A percentile compares a stretch with the other conserved stretches of the same genome.
Evolutionary conservation across 1,284 basidiomycete genomes (phyloP).

Genomic region (Leccinum subfulvum): DNA sequence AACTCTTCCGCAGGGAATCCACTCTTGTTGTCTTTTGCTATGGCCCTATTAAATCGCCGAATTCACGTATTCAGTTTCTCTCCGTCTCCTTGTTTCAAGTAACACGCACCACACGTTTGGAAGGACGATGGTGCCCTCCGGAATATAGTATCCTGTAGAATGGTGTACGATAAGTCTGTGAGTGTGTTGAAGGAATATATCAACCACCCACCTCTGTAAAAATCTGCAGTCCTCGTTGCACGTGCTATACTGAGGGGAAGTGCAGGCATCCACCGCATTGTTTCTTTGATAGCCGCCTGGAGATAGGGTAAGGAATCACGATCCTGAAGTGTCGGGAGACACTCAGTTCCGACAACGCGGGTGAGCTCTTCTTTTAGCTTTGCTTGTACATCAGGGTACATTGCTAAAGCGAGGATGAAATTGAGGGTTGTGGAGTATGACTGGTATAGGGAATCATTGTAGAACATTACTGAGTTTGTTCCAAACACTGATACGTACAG

Average conservation of each 20-base stretch:
- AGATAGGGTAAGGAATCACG: constrained; percentile 33
- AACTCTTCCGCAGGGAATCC: constrained; percentile 22
- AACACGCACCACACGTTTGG: constrained; percentile 35
- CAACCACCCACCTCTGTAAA: constrained; percentile 11
- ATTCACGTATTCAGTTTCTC: background rate
- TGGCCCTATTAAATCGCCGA: constrained; percentile 13
- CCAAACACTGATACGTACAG: constrained; percentile 8
- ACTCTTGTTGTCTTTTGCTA: constrained; percentile 20
- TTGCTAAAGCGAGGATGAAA: constrained; percentile 29
- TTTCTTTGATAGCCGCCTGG: constrained; percentile 32
- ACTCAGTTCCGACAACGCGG: constrained; percentile 21
- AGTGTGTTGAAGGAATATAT: background rate
- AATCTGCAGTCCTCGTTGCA: constrained; percentile 10
- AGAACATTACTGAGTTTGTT: background rate
- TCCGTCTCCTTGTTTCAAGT: background rate
- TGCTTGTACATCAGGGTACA: constrained; percentile 23
- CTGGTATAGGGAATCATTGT: constrained; percentile 10
- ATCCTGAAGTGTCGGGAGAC: constrained; percentile 32
- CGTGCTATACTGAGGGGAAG: constrained; percentile 25
- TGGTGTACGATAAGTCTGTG: background rate
- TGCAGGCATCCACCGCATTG: constrained; percentile 28
- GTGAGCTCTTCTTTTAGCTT: constrained; percentile 23
- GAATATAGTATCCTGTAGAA: constrained; percentile 29
- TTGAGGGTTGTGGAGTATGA: constrained; percentile 27
- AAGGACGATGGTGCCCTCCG: constrained; percentile 32